phyloP scores from a whole-genome alignment of 345 rosid species.

The Microthlaspi erraticum region DNA sequence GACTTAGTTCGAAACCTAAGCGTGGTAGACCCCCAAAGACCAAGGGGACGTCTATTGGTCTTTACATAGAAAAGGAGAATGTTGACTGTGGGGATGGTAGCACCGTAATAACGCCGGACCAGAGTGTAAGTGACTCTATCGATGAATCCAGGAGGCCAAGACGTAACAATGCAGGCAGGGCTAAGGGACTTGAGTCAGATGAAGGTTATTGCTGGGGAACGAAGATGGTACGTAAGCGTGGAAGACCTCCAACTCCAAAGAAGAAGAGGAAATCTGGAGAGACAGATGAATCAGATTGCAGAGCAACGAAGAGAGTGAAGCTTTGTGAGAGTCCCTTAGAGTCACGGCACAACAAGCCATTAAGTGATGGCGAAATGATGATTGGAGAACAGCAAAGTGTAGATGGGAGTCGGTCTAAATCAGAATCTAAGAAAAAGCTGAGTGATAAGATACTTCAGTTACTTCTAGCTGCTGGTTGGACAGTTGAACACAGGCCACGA shows the following conservation, averaged over 20 bases:
- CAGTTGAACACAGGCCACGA: conserved; percentile 77
- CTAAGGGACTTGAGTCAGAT: conserved; percentile 27
- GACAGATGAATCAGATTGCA: conserved; percentile 38
- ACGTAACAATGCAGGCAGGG: conserved; percentile 27
- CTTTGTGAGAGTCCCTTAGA: conserved; percentile 23
- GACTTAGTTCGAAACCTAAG: conserved; percentile 2
- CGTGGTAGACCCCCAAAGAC: conserved; percentile 51
- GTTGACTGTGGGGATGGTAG: conserved; percentile 41
- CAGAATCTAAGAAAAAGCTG: conserved; percentile 55
- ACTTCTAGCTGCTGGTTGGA: conserved; percentile 90
- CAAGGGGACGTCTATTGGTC: conserved; percentile 36
- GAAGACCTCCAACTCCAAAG: conserved; percentile 30
- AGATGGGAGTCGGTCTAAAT: conserved; percentile 39
- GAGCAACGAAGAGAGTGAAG: conserved; percentile 24
- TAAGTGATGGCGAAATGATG: conserved; percentile 22
- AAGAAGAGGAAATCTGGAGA: conserved; percentile 29
- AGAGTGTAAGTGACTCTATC: conserved; percentile 34
- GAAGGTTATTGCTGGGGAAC: conserved; percentile 29
- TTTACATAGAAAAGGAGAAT: conserved; percentile 28
- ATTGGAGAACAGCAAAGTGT: conserved; percentile 32
- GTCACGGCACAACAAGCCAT: conserved; percentile 23
- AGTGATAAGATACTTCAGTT: conserved; percentile 72
- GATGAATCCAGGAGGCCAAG: conserved; percentile 41
- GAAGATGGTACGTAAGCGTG: conserved; percentile 38
- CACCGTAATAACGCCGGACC: conserved; percentile 31